Conservation (phyloP, 2,329 filamentous ascomycete genomes). For the Dichotomopilus funicola region DNA sequence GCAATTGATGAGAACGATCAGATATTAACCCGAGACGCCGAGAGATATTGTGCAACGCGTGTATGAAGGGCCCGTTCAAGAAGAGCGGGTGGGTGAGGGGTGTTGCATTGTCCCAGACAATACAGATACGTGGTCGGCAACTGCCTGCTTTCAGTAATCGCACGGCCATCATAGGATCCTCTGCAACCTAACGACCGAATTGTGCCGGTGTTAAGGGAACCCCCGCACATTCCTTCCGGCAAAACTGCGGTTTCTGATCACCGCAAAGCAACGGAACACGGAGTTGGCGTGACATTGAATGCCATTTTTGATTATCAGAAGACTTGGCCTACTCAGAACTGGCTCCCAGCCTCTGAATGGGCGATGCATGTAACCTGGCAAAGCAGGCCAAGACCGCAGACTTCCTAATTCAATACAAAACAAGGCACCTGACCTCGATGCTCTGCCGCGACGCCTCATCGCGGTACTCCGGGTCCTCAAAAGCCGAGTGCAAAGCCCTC, state of each 20-base stretch:
- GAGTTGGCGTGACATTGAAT: too few relatives aligned
- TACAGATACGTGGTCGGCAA: neutral
- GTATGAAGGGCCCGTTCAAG: too few relatives aligned
- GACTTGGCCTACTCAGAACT: too few relatives aligned
- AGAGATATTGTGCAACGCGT: neutral
- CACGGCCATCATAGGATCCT: too few relatives aligned
- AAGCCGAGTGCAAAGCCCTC: slow-evolving; percentile 48
- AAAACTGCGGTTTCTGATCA: too few relatives aligned
- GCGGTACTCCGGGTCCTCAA: slow-evolving; percentile 39
- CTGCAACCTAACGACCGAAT: too few relatives aligned
- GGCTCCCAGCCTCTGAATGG: too few relatives aligned
- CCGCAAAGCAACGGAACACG: too few relatives aligned
- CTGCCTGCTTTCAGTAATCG: too few relatives aligned
- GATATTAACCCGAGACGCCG: neutral
- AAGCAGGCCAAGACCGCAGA: neutral
- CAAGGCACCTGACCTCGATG: slow-evolving; percentile 48
- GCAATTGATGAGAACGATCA: neutral
- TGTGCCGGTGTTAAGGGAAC: too few relatives aligned
- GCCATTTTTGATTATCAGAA: too few relatives aligned
- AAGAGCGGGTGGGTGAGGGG: neutral
- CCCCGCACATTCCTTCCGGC: too few relatives aligned
- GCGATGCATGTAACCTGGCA: neutral
- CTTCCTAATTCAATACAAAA: slow-evolving; percentile 36
- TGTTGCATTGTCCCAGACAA: slow-evolving; percentile 2
- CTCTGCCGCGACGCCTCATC: slow-evolving; percentile 43